Evolutionary conservation across 805 yeast species (phyloP).

Genomic region (Candida manassasensis): DNA sequence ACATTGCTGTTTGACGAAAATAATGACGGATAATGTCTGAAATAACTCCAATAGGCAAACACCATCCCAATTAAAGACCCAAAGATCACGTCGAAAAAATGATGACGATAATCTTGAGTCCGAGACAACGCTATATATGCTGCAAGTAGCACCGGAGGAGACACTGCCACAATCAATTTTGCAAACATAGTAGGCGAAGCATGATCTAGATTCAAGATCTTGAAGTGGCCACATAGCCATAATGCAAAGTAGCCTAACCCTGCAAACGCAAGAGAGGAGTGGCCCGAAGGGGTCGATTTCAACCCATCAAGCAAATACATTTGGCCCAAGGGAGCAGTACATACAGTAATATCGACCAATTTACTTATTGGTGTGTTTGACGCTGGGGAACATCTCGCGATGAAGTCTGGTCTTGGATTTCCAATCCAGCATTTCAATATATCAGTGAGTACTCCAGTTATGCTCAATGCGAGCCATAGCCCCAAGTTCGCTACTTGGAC

Average conservation of each 20-base stretch:
- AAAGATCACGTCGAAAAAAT: constrained; percentile 25
- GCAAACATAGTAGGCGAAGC: background rate
- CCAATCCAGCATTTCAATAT: constrained; percentile 36
- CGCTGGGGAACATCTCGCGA: constrained; percentile 34
- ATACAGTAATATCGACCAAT: constrained; percentile 27
- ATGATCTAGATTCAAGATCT: constrained; percentile 4
- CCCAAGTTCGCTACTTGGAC: constrained; percentile 29
- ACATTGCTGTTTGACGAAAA: constrained; percentile 4
- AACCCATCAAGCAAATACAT: constrained; percentile 29
- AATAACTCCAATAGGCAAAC: constrained; percentile 12
- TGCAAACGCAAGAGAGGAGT: constrained; percentile 32
- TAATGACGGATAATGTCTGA: constrained; percentile 8
- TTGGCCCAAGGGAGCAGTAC: constrained; percentile 30
- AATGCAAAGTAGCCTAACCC: constrained; percentile 28
- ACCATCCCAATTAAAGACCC: constrained; percentile 25
- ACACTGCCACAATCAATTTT: constrained; percentile 1
- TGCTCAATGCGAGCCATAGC: constrained; percentile 22
- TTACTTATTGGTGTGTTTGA: constrained; percentile 19
- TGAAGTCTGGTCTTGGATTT: constrained; percentile 41
- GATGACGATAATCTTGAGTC: constrained; percentile 36
- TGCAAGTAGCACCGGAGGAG: constrained; percentile 23
- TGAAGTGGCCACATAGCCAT: constrained; percentile 30
- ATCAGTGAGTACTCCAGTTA: constrained; percentile 33
- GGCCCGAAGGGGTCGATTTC: constrained; percentile 40
- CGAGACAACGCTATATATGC: constrained; percentile 28